Conservation (phyloP, 306 rosid genomes). For the Malus sieversii region DNA sequence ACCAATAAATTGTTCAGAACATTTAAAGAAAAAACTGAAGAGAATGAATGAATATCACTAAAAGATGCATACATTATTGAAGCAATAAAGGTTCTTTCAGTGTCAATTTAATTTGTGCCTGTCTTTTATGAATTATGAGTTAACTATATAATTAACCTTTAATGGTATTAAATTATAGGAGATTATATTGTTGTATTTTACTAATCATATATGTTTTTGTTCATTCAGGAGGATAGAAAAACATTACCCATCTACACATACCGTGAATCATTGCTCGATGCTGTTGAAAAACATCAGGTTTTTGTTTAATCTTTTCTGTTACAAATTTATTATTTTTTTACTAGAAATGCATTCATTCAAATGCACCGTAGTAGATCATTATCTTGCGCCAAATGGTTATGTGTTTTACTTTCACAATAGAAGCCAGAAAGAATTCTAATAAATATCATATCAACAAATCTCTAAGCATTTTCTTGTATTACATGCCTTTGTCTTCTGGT, state of each 20-base stretch:
- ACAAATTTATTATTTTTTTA: background rate
- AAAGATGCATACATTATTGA: background rate
- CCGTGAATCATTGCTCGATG: conserved; percentile 77
- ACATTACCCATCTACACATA: conserved; percentile 65
- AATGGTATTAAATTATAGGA: background rate
- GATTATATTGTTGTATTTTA: background rate
- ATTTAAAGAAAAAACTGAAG: background rate
- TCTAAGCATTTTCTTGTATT: background rate
- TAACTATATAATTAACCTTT: conserved; percentile 4
- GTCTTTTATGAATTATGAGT: background rate
- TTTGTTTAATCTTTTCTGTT: background rate
- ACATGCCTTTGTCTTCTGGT: conserved; percentile 1
- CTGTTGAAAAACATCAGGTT: conserved; percentile 77
- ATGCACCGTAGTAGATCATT: background rate
- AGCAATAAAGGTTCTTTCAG: background rate
- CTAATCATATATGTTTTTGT: conserved; percentile 14
- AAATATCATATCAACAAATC: background rate
- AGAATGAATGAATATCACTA: background rate
- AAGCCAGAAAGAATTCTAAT: background rate
- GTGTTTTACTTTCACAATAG: background rate
- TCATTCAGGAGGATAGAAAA: conserved; percentile 66
- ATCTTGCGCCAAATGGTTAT: background rate
- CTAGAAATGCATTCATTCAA: background rate
- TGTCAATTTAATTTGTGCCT: background rate
- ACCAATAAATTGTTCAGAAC: background rate